These are phyloP conservation scores for Euphrasia arctica DNA, from an alignment of 305 asterid species.

Conservation along the genomic window DNA sequence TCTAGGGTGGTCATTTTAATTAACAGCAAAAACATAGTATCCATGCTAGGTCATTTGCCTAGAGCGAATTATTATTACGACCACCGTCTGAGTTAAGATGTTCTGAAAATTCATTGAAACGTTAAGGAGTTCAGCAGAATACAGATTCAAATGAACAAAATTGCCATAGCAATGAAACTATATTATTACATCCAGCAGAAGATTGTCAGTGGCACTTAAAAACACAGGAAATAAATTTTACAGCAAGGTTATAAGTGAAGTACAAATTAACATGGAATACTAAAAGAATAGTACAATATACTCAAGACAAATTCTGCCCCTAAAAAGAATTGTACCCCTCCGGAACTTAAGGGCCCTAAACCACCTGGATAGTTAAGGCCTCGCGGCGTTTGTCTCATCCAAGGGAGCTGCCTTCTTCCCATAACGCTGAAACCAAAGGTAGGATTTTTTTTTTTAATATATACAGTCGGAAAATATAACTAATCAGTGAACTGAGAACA, in stretches of 20 bases:
- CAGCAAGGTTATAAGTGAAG: conserved; percentile 22
- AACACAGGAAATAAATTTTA: conserved; percentile 15
- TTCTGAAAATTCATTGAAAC: too few species aligned
- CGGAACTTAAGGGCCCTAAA: conserved; percentile 31
- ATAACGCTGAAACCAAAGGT: conserved; percentile 57
- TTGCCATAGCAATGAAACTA: conserved; percentile 11
- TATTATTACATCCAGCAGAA: conserved; percentile 24
- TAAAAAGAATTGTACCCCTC: conserved; percentile 31
- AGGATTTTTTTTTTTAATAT: background rate
- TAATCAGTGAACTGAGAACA: conserved; percentile 7
- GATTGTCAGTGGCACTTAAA: conserved; percentile 19
- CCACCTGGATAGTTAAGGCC: conserved; percentile 52
- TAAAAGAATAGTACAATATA: conserved; percentile 30
- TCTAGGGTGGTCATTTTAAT: background rate
- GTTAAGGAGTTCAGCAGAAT: background rate
- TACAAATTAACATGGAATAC: conserved; percentile 22
- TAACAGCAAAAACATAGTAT: too few species aligned
- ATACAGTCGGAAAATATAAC: conserved; percentile 9
- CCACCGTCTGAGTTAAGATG: too few species aligned
- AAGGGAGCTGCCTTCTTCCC: conserved; percentile 68
- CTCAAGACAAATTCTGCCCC: conserved; percentile 24
- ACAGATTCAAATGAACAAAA: conserved; percentile 23
- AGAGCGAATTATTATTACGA: too few species aligned
- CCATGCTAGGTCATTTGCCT: too few species aligned
- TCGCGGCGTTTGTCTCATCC: conserved; percentile 48